Evolutionary conservation across 441 rosid species (phyloP).

Genomic region (Metrosideros polymorpha): DNA sequence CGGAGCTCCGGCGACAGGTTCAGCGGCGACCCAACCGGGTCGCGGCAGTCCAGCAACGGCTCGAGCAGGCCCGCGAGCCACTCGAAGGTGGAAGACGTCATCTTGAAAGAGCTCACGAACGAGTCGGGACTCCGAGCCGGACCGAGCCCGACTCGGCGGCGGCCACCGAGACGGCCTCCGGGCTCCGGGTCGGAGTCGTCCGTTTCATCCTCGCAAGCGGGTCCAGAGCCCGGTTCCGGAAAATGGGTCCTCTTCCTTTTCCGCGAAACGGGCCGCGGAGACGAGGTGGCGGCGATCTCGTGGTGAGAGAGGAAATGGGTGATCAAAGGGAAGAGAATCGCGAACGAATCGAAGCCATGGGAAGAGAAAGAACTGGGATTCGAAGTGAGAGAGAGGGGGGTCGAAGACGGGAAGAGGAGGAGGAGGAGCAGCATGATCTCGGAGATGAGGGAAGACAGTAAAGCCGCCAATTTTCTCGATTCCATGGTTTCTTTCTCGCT

Average conservation of each 20-base stretch:
- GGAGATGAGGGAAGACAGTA: constrained; percentile 34
- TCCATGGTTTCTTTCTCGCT: constrained; percentile 21
- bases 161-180: not conserved
- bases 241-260: constrained; percentile 46
- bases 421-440: constrained; percentile 26
- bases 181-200: constrained; percentile 1
- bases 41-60: constrained; percentile 61
- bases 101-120: constrained; percentile 31
- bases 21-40: constrained; percentile 42
- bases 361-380: not conserved
- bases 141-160: not conserved
- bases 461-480: constrained; percentile 45
- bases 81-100: constrained; percentile 46
- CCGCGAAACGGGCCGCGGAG: constrained; percentile 23
- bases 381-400: not conserved
- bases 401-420: constrained; percentile 23
- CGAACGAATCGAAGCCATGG: not conserved
- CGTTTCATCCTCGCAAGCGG: constrained; percentile 2
- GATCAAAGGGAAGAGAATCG: constrained; percentile 23
- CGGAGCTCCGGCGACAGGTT: constrained; percentile 46
- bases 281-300: constrained; percentile 28
- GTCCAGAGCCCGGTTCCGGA: constrained; percentile 20
- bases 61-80: constrained; percentile 71
- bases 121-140: constrained; percentile 25
- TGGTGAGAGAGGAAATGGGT: constrained; percentile 31